These are phyloP conservation scores for Phialophora macrospora DNA, from an alignment of 2,329 filamentous ascomycete species.

Conservation along the genomic window DNA sequence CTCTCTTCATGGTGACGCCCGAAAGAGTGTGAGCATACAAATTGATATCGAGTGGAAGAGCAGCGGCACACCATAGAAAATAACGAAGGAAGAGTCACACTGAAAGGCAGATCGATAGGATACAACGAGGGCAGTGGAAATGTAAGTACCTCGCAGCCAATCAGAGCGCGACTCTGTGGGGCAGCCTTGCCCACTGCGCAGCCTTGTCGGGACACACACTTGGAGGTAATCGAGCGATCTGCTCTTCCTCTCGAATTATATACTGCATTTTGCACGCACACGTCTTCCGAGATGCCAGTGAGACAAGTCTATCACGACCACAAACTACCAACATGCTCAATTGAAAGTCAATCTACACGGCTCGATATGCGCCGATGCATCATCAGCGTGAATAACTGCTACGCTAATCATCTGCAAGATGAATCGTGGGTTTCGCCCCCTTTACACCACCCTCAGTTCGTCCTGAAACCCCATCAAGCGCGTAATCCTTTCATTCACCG, in stretches of 20 bases:
- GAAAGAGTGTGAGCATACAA: not conserved
- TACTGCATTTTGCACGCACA: too few species aligned
- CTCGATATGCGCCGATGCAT: not conserved
- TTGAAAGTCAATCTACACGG: too few species aligned
- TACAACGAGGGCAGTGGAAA: too few species aligned
- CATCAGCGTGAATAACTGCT: not conserved
- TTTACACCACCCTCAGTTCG: slow-evolving; percentile 7
- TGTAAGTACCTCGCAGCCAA: not conserved
- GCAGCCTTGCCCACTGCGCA: not conserved
- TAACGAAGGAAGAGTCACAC: not conserved
- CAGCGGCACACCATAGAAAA: not conserved
- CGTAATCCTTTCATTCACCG: slow-evolving; percentile 15
- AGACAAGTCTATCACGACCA: too few species aligned
- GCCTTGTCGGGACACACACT: too few species aligned
- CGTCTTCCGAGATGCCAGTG: too few species aligned
- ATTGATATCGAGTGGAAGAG: not conserved
- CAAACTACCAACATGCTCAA: too few species aligned
- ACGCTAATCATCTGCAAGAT: not conserved
- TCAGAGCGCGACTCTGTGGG: not conserved
- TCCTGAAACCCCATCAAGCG: slow-evolving; percentile 15
- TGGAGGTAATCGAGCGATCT: too few species aligned
- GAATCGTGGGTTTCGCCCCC: not conserved
- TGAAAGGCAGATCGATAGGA: not conserved
- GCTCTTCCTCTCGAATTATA: not conserved
- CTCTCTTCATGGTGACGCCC: not conserved